A percentile compares a stretch with the other conserved stretches of the same genome.
Conservation (phyloP, 202 grass and related monocot genomes). For the Dendrocalamus latiflorus region DNA sequence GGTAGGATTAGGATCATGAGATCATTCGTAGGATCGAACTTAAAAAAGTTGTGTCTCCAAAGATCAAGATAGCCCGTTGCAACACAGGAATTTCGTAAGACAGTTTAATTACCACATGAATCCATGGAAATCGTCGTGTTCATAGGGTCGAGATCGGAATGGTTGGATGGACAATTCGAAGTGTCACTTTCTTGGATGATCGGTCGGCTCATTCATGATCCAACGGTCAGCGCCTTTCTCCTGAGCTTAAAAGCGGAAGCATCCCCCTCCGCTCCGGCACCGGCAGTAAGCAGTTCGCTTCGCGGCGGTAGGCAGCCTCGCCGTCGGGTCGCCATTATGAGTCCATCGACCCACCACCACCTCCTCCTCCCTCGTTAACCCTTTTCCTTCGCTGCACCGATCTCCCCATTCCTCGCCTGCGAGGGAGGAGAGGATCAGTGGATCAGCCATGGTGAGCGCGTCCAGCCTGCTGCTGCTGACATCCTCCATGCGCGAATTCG, state of each 20-base stretch:
- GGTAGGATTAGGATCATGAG: background rate
- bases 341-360: slow-evolving; percentile 12
- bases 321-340: slow-evolving; percentile 11
- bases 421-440: background rate
- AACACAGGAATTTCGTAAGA: background rate
- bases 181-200: background rate
- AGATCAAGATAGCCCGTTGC: too few relatives aligned
- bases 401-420: background rate
- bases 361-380: background rate
- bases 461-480: slow-evolving; percentile 48
- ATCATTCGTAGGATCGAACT: too few relatives aligned
- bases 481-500: slow-evolving; percentile 64
- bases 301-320: background rate
- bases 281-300: background rate
- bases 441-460: slow-evolving; percentile 52
- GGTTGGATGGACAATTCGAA: too few relatives aligned
- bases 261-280: background rate
- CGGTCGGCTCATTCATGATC: slow-evolving; percentile 11
- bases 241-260: background rate
- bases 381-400: background rate
- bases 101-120: background rate
- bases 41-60: too few relatives aligned
- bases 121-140: too few relatives aligned
- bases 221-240: background rate
- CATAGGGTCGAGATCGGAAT: too few relatives aligned